Evolutionary conservation across 2,329 filamentous ascomycete genomes (phyloP).

Genomic region (Sarocladiaceae sp.): DNA sequence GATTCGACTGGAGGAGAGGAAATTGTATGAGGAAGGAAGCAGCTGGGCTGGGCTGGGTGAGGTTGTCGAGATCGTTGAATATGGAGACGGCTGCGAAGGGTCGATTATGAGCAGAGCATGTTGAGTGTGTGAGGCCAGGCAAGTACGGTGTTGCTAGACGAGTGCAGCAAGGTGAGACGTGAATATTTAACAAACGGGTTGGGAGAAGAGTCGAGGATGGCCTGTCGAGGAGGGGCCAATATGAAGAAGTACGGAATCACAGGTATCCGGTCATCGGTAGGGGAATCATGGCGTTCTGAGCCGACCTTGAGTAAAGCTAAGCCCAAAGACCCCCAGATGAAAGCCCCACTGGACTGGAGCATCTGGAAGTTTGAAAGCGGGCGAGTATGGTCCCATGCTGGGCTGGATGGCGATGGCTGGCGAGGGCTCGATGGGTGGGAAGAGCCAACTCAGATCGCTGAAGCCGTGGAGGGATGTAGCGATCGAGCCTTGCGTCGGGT

Average conservation of each 20-base stretch:
- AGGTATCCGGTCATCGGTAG: no score
- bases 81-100: neutral
- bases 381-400: no score
- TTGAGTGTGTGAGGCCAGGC: neutral
- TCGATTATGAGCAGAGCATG: neutral
- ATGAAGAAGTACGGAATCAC: no score
- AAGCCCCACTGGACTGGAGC: no score
- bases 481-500: neutral
- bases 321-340: no score
- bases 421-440: neutral
- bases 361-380: no score
- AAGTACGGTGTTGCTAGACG: neutral
- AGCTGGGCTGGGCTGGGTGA: neutral
- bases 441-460: constrained; percentile 3
- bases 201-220: no score
- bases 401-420: neutral
- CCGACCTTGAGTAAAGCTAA: no score
- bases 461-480: neutral
- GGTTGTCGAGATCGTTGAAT: neutral
- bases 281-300: no score
- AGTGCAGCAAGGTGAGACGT: neutral
- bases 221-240: no score
- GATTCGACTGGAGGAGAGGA: neutral
- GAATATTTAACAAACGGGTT: no score
- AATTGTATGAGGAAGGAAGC: neutral